Evolutionary conservation across 441 rosid species (phyloP).

Genomic region (Erysimum cheiri): DNA sequence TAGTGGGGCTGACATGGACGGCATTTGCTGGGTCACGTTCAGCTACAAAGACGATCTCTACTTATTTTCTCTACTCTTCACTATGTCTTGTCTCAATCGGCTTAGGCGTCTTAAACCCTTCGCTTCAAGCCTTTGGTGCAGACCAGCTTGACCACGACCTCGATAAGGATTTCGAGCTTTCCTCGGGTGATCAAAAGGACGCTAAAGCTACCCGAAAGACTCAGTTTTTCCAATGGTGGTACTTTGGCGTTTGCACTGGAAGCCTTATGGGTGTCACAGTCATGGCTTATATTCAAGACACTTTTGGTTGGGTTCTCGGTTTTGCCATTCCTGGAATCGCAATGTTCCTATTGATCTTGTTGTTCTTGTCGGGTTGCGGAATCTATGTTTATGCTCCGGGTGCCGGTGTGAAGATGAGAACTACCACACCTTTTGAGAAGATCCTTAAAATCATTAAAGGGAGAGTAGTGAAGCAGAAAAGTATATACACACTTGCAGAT

Average conservation of each 20-base stretch:
- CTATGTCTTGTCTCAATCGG: slow-evolving; percentile 82
- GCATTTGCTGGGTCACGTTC: slow-evolving; percentile 67
- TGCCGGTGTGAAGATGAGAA: slow-evolving; percentile 5
- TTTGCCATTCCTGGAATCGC: slow-evolving; percentile 82
- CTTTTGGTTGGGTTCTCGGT: slow-evolving; percentile 90
- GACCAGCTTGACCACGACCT: slow-evolving; percentile 71
- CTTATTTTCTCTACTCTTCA: slow-evolving; percentile 72
- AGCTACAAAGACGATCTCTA: slow-evolving; percentile 53
- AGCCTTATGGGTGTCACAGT: slow-evolving; percentile 86
- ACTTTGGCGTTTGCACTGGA: slow-evolving; percentile 84
- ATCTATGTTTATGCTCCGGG: slow-evolving; percentile 54
- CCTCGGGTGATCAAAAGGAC: slow-evolving; percentile 51
- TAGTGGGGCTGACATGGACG: slow-evolving; percentile 82
- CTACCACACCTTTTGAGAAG: slow-evolving; percentile 37
- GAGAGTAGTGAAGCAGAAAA: slow-evolving; percentile 43
- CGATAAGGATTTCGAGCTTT: slow-evolving; percentile 52
- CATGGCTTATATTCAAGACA: slow-evolving; percentile 91
- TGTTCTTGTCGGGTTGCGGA: slow-evolving; percentile 64
- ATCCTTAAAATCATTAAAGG: slow-evolving; percentile 52
- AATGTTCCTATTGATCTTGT: slow-evolving; percentile 54
- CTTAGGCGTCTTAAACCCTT: slow-evolving; percentile 86
- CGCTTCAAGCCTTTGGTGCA: slow-evolving; percentile 91
- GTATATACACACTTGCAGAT: slow-evolving; percentile 51
- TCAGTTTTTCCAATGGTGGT: slow-evolving; percentile 86
- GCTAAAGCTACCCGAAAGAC: slow-evolving; percentile 58